Evolutionary conservation across 2,329 filamentous ascomycete genomes (phyloP), one percentile per base, ranked within the genome.

Genomic region (Beauveria caledonica): DNA sequence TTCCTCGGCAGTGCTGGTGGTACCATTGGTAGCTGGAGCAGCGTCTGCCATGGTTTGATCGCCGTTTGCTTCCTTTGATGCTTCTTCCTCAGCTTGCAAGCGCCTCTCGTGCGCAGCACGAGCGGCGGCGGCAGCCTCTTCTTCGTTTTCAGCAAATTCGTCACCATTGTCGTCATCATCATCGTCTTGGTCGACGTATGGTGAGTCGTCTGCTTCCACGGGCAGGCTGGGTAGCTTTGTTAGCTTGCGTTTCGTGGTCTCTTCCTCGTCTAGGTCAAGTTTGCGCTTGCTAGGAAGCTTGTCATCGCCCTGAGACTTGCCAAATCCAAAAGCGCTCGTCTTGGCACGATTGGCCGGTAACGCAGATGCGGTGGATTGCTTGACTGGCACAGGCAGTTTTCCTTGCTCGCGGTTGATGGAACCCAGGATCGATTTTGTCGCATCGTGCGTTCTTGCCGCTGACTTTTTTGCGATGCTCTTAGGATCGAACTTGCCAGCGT

Each of bases 181-280:
- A 52, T 84, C 86, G 60, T 86, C 84, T 71, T 85, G 81, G 69
- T 83, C 81, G 68, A 78, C 81, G 71, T 86, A 82, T 66, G 82
- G 79, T 62, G 80, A 80, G 71, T 82, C 78, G 64, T 87, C 83
- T 63, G 80, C 82, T 69, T 87, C 83, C 58, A 89, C 78, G 58
- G 87, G 83, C 62, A 90, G 84, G 65, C 87, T 87, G 61, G 93
- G 92, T 63, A 99, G 85, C 75, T 92, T 94, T 70, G 91, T 91
- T 65, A 99, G 83, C 77, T 95, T 97, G 71, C 92, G 89, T 69
- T 89, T 86, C 2, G 87, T 88, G 36, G 86, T 87, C 68, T 96
- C 90, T 68, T 97, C 93, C 69, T 97, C 93, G 63, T 89, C 92
- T 67, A 97, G 86, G 66, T 92, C 86, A 23, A 96, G 78, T 63